These are phyloP conservation scores for Penicillium vulpinum DNA, from an alignment of 2,329 filamentous ascomycete genomes.

Conservation along the genomic window DNA sequence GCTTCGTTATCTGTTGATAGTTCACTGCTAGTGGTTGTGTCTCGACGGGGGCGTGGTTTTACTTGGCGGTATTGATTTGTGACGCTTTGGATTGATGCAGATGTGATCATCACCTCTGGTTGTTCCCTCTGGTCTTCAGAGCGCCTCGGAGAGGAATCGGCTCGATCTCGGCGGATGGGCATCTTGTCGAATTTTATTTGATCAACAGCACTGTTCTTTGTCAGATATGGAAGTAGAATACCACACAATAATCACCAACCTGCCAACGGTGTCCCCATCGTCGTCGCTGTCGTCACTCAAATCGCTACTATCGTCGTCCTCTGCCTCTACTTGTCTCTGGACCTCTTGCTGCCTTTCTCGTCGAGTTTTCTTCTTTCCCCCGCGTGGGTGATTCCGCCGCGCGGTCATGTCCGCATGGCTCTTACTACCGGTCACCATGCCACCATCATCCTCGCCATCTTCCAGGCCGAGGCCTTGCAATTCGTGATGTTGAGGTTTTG, in stretches of 20 bases:
- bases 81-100: constrained; percentile 54
- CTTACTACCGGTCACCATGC: constrained; percentile 62
- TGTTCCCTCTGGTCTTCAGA: constrained; percentile 47
- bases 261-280: constrained; percentile 50
- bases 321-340: constrained; percentile 55
- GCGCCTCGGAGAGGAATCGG: constrained; percentile 83
- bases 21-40: constrained; percentile 66
- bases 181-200: constrained; percentile 97
- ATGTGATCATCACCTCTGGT: constrained; percentile 55
- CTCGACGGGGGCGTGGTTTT: constrained; percentile 58
- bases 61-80: constrained; percentile 53
- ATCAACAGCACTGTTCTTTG: constrained; percentile 64
- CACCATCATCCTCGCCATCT: constrained; percentile 61
- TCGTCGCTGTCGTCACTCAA: constrained; percentile 67
- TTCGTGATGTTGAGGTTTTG: constrained; percentile 30
- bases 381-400: constrained; percentile 39
- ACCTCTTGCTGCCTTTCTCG: constrained; percentile 48
- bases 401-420: constrained; percentile 59
- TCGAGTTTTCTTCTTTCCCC: constrained; percentile 34
- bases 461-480: constrained; percentile 38
- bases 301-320: constrained; percentile 67
- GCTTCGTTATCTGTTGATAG: constrained; percentile 66
- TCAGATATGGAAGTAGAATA: constrained; percentile 18
- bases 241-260: constrained; percentile 25
- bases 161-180: constrained; percentile 74